phyloP scores from a whole-genome alignment of 257 asterid genomes.

The Nicotiana tomentosiformis region DNA sequence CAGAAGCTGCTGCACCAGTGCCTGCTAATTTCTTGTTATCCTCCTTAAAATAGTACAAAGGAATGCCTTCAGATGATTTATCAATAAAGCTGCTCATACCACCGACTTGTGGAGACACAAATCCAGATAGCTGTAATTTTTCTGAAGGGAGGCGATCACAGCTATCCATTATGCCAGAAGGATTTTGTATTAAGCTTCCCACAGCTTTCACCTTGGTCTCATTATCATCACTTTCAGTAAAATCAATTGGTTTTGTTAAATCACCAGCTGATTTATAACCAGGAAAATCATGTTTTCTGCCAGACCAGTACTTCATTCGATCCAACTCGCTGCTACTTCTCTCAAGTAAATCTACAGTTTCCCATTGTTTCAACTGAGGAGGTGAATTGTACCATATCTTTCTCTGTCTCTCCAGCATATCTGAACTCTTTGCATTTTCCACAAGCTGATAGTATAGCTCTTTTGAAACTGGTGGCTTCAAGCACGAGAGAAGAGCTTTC shows the following conservation, averaged over 20 bases:
- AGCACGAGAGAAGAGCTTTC: slow-evolving; percentile 70
- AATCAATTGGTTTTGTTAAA: slow-evolving; percentile 30
- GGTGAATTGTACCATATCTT: slow-evolving; percentile 91
- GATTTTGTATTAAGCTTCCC: slow-evolving; percentile 46
- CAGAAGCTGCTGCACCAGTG: slow-evolving; percentile 48
- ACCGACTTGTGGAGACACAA: slow-evolving; percentile 91
- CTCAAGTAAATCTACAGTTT: slow-evolving; percentile 60
- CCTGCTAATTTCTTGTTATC: slow-evolving; percentile 53
- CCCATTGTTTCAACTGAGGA: slow-evolving; percentile 66
- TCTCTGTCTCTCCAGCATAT: slow-evolving; percentile 96
- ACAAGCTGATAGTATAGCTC: slow-evolving; percentile 67
- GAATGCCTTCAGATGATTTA: slow-evolving; percentile 87
- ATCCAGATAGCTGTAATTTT: slow-evolving; percentile 86
- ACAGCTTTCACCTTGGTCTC: slow-evolving; percentile 47
- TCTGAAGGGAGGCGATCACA: slow-evolving; percentile 65
- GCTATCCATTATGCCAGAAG: slow-evolving; percentile 40
- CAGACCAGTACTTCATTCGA: slow-evolving; percentile 60
- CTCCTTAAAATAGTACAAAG: slow-evolving; percentile 81
- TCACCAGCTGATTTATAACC: slow-evolving; percentile 29
- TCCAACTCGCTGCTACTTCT: slow-evolving; percentile 71
- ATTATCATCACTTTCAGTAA: slow-evolving; percentile 35
- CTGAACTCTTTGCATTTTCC: slow-evolving; percentile 83
- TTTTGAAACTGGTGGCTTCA: slow-evolving; percentile 80
- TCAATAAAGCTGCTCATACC: slow-evolving; percentile 86
- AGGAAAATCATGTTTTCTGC: slow-evolving; percentile 42